Evolutionary conservation across 805 yeast species (phyloP), one percentile per base, ranked within the genome.

Genomic region (Wickerhamomyces ciferrii): DNA sequence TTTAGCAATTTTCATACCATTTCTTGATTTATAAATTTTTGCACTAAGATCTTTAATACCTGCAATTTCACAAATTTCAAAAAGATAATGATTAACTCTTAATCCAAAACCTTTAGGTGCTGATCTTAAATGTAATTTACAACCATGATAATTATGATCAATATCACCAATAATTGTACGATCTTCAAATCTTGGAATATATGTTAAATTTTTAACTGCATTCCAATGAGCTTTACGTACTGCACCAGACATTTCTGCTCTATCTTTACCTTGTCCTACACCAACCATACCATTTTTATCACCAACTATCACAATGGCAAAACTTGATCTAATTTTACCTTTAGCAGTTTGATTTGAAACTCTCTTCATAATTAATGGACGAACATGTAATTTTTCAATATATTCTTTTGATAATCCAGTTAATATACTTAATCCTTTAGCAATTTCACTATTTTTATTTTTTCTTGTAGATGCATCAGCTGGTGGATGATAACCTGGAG

Each of bases 31-130:
- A 73, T 86, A 88, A 42, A 92, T 87, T 62, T 92, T 92, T 5
- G 95, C 97, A 58, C 90, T 80, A 59, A 94, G 71, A 68, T 94
- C 99, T 66, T 85, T 87, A 65, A 94, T 89, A 52, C 99, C 99
- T 1, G 91, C 96, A 48, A 90, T 82, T 63, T 85, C 87, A 66
- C 97, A 91, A 48, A 94, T 81, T 69, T 90, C 97, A 59, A 84
- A 89, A 52, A 94, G 83, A 65, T 84, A 80, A 54, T 87, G 95
- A 69, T 91, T 91, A 41, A 90, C 96, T 58, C 97, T 78, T 49
- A 94, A 75, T 19, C 99, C 99, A 52, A 85, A 85, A 59, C 97
- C 98, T 1, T 96, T 84, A 21, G 96, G 94, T 1, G 96, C 91
- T 3, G 96, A 80, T 62, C 90, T 80, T 58, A 94, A 71, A 55